A percentile compares a stretch with the other conserved stretches of the same genome.
Evolutionary conservation across 805 yeast genomes (phyloP).

Genomic region (Scheffersomyces lignosus): DNA sequence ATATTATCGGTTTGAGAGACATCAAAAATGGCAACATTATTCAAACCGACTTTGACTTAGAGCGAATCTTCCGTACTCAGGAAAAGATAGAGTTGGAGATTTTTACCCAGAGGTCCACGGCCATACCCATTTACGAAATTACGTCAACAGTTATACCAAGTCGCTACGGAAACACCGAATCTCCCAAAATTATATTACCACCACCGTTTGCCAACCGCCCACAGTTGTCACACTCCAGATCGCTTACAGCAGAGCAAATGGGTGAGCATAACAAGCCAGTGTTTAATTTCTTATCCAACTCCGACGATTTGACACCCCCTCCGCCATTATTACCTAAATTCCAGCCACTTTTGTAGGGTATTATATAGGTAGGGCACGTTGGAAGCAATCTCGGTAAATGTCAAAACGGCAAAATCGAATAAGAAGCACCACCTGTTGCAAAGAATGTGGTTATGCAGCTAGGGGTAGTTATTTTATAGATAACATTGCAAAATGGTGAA

Average conservation of each 20-base stretch:
- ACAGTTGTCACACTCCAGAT: slow-evolving; percentile 10
- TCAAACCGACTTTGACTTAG: slow-evolving; percentile 36
- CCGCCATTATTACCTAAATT: slow-evolving; percentile 27
- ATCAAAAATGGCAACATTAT: slow-evolving; percentile 23
- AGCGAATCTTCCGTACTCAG: slow-evolving; percentile 33
- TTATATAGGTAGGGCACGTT: no score
- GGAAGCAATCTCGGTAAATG: no score
- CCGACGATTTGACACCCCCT: slow-evolving; percentile 25
- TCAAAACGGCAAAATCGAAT: no score
- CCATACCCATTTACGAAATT: slow-evolving; percentile 38
- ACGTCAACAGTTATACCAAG: slow-evolving; percentile 31
- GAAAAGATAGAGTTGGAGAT: slow-evolving; percentile 37
- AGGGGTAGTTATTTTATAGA: no score
- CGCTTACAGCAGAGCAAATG: slow-evolving; percentile 8
- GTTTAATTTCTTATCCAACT: slow-evolving; percentile 20
- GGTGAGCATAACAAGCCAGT: background rate
- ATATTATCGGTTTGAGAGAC: slow-evolving; percentile 28
- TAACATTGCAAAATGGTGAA: no score
- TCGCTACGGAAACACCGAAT: slow-evolving; percentile 9
- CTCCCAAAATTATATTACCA: slow-evolving; percentile 32
- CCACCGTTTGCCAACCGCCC: slow-evolving; percentile 27
- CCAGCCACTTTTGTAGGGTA: slow-evolving; percentile 26
- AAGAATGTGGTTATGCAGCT: no score
- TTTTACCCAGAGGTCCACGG: slow-evolving; percentile 31
- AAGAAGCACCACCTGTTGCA: no score